A percentile compares a stretch with the other conserved stretches of the same genome.
These are phyloP conservation scores for Aegilops umbellulata DNA, from an alignment of 176 grass and related monocot genomes.

Conservation along the genomic window DNA sequence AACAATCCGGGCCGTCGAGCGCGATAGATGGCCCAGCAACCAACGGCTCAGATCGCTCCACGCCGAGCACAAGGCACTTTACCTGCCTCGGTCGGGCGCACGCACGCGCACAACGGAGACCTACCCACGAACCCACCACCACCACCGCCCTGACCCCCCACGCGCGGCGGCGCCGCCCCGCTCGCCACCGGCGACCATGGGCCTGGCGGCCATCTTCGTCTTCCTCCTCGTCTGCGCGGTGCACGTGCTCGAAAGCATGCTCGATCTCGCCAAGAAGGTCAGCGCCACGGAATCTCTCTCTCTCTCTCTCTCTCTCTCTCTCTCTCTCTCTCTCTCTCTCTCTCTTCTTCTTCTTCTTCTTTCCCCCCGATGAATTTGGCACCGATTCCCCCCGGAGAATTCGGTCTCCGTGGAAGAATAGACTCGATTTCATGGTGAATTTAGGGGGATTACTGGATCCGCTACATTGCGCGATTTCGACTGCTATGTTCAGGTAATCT, in stretches of 20 bases:
- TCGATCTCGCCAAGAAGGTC: constrained; percentile 70
- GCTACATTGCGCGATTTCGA: background rate
- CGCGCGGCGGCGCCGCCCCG: background rate
- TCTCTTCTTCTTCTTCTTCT: background rate
- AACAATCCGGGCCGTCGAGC: background rate
- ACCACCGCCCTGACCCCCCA: background rate
- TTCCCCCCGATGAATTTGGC: background rate
- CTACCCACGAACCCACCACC: background rate
- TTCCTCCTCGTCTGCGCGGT: constrained; percentile 62
- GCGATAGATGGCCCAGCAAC: background rate
- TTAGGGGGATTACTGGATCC: constrained; percentile 11
- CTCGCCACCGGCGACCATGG: constrained; percentile 42
- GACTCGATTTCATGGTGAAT: background rate
- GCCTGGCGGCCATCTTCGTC: constrained; percentile 54
- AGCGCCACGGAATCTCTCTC: constrained; percentile 1
- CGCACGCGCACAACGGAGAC: background rate
- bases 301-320: background rate
- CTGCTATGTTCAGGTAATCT: background rate
- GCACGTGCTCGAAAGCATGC: constrained; percentile 62
- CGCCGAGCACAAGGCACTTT: background rate
- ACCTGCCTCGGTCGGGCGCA: background rate
- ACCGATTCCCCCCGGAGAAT: background rate
- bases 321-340: background rate
- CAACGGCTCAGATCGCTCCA: background rate
- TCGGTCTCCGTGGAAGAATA: background rate